Conservation (phyloP, 164 flowering plant species). For the Platanus orientalis region DNA sequence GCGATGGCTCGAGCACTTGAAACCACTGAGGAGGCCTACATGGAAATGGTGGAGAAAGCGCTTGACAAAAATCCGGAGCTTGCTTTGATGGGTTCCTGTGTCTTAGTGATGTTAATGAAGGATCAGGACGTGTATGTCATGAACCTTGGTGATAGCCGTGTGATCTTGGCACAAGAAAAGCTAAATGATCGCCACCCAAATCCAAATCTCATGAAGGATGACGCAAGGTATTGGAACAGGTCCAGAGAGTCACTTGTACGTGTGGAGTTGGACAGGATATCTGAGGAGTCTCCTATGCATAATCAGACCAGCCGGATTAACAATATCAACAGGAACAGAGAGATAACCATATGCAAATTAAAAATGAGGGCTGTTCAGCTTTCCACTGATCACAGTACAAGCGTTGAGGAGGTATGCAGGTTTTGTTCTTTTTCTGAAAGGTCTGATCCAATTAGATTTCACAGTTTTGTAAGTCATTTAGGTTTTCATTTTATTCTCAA, state of each 20-base stretch:
- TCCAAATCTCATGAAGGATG: slow-evolving; percentile 37
- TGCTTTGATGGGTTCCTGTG: slow-evolving; percentile 70
- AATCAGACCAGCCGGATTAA: slow-evolving; percentile 33
- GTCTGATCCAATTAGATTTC: too few relatives aligned
- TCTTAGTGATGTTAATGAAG: slow-evolving; percentile 67
- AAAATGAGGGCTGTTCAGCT: slow-evolving; percentile 64
- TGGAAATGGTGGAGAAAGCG: slow-evolving; percentile 52
- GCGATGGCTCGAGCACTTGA: slow-evolving; percentile 57
- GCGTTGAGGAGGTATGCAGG: slow-evolving; percentile 45
- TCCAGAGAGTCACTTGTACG: slow-evolving; percentile 56
- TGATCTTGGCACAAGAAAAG: slow-evolving; percentile 59
- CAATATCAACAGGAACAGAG: slow-evolving; percentile 38
- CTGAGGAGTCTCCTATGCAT: slow-evolving; percentile 60
- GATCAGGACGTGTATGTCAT: slow-evolving; percentile 68
- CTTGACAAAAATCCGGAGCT: slow-evolving; percentile 58
- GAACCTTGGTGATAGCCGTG: slow-evolving; percentile 75
- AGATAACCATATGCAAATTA: slow-evolving; percentile 40
- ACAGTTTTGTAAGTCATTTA: too few relatives aligned
- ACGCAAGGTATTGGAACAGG: slow-evolving; percentile 37
- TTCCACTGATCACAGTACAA: slow-evolving; percentile 65
- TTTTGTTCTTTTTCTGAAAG: background rate
- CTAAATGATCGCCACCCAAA: slow-evolving; percentile 39
- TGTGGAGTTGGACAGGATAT: slow-evolving; percentile 58
- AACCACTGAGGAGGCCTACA: slow-evolving; percentile 53
- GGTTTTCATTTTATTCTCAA: too few relatives aligned